Evolutionary conservation across 768 basidiomycete genomes (phyloP).

Genomic region (Rhizopogon vesiculosus): DNA sequence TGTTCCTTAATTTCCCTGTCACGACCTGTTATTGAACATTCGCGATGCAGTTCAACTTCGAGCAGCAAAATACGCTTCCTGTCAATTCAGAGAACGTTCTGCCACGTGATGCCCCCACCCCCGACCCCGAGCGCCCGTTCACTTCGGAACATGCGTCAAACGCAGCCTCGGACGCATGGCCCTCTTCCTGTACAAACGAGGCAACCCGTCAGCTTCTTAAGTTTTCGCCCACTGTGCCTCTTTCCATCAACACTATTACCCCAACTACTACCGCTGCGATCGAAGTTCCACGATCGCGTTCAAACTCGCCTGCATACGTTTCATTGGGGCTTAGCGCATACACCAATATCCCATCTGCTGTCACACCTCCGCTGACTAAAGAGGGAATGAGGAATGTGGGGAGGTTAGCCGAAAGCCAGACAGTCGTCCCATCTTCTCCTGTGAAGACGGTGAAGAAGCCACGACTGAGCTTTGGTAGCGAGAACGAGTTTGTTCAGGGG

Average conservation of each 20-base stretch:
- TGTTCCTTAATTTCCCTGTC: slow-evolving; percentile 6
- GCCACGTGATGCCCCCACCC: background rate
- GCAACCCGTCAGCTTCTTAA: background rate
- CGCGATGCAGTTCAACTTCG: background rate
- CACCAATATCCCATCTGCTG: background rate
- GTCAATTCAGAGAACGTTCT: background rate
- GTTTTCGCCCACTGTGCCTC: background rate
- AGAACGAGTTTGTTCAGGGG: background rate
- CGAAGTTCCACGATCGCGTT: background rate
- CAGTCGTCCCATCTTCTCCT: background rate
- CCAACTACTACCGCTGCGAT: background rate
- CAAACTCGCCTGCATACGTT: background rate
- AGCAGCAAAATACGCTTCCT: background rate
- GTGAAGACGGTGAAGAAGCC: slow-evolving; percentile 9
- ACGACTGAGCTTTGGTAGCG: background rate
- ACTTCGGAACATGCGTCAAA: background rate
- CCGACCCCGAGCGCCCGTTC: background rate
- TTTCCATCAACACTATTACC: background rate
- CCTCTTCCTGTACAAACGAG: background rate
- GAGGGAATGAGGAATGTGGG: background rate
- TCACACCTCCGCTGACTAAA: background rate
- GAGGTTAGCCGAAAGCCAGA: background rate
- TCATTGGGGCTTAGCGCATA: background rate
- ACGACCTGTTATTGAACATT: background rate
- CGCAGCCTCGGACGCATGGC: background rate